Percentiles rank a stretch among this genome's conserved stretches.
phyloP scores from a whole-genome alignment of 2,329 filamentous ascomycete species.

The Calonectria hongkongensis region DNA sequence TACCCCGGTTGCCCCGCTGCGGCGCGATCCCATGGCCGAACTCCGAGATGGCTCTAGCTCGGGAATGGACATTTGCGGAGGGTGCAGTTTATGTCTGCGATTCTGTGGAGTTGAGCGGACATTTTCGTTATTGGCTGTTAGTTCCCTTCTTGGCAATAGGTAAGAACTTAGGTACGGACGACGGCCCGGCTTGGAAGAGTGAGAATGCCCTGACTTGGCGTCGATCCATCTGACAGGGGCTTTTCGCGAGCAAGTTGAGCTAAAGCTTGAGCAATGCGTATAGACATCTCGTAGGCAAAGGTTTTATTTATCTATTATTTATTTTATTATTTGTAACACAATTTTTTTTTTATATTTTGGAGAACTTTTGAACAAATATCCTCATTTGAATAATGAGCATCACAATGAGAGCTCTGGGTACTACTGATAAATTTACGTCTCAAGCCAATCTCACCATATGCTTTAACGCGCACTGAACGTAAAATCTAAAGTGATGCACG shows the following conservation, averaged over 20 bases:
- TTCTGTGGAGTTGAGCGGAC: not conserved
- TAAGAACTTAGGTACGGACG: not conserved
- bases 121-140: not conserved
- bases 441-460: no score
- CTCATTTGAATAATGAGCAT: no score
- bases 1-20: constrained; percentile 23
- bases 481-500: no score
- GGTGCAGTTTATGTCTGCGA: not conserved
- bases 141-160: not conserved
- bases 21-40: constrained; percentile 38
- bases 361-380: no score
- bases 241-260: not conserved
- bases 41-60: constrained; percentile 24
- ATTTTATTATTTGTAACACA: no score
- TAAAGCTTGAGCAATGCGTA: not conserved
- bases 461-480: no score
- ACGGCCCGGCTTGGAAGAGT: not conserved
- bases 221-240: not conserved
- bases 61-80: not conserved
- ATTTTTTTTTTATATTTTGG: no score
- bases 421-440: no score
- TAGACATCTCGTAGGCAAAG: no score
- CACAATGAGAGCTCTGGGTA: no score
- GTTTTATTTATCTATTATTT: no score
- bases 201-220: not conserved